Percentiles rank a stretch among this genome's conserved stretches.
These are phyloP conservation scores for Brasenia schreberi DNA, from an alignment of 164 flowering plant species.

Conservation along the genomic window DNA sequence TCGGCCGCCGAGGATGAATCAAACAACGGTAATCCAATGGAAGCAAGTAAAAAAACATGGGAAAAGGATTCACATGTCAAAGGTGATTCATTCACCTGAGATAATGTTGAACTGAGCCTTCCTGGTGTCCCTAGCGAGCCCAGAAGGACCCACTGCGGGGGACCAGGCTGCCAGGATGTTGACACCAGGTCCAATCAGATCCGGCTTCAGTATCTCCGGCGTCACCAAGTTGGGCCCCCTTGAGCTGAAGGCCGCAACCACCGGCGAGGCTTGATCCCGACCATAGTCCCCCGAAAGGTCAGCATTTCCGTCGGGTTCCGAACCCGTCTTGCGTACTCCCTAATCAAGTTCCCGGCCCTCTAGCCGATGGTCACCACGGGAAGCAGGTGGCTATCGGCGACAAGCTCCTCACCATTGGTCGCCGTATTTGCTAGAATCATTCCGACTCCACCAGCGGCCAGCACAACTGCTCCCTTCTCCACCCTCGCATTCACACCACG, in stretches of 20 bases:
- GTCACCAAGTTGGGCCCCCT: conserved; percentile 65
- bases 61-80: no score
- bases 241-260: conserved; percentile 67
- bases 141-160: conserved; percentile 48
- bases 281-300: conserved; percentile 30
- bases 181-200: conserved; percentile 78
- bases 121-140: conserved; percentile 30
- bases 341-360: conserved; percentile 36
- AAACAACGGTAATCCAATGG: no score
- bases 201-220: conserved; percentile 70
- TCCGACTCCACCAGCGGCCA: conserved; percentile 68
- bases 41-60: no score
- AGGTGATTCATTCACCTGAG: conserved; percentile 11
- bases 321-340: conserved; percentile 30
- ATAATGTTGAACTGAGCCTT: conserved; percentile 54
- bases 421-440: conserved; percentile 69
- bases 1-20: no score
- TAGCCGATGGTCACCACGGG: conserved; percentile 57
- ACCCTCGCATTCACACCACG: conserved; percentile 49
- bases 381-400: conserved; percentile 62
- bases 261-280: conserved; percentile 70
- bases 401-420: conserved; percentile 50
- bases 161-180: conserved; percentile 85
- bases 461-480: conserved; percentile 54
- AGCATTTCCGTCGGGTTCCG: conserved; percentile 50